These are phyloP conservation scores for Solanum sparsipilum DNA, from an alignment of 257 asterid genomes.

Conservation along the genomic window DNA sequence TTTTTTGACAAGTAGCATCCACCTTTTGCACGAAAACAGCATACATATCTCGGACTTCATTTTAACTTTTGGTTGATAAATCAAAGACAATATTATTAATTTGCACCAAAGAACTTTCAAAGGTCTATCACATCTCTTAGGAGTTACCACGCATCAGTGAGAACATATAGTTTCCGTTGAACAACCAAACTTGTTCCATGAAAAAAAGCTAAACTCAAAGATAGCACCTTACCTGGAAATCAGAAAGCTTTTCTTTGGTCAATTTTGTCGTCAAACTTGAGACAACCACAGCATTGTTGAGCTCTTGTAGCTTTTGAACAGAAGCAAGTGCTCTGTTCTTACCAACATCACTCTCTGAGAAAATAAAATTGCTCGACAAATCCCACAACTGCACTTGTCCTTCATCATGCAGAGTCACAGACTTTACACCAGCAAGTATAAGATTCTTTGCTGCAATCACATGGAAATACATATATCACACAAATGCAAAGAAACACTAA, in stretches of 20 bases:
- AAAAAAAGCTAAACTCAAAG: background rate
- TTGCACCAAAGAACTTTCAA: background rate
- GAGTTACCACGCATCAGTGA: background rate
- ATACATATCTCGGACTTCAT: background rate
- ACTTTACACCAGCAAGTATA: constrained; percentile 90
- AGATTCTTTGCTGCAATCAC: constrained; percentile 76
- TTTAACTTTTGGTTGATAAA: background rate
- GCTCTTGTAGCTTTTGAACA: constrained; percentile 82
- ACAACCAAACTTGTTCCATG: background rate
- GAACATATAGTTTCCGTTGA: background rate
- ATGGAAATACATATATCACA: constrained; percentile 7
- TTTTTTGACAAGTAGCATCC: background rate
- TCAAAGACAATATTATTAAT: background rate
- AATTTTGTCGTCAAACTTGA: constrained; percentile 59
- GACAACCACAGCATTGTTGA: constrained; percentile 75
- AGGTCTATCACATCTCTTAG: background rate
- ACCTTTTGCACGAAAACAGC: background rate
- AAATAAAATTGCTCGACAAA: constrained; percentile 73
- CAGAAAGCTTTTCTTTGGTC: constrained; percentile 58
- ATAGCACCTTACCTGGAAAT: constrained; percentile 48
- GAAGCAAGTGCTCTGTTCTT: constrained; percentile 86
- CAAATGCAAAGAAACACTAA: background rate
- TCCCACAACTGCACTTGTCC: constrained; percentile 82
- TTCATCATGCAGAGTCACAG: constrained; percentile 89
- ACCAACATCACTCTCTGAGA: constrained; percentile 78